Evolutionary conservation across 2,329 filamentous ascomycete species (phyloP).

Genomic region (Arachnopeziza araneosa): DNA sequence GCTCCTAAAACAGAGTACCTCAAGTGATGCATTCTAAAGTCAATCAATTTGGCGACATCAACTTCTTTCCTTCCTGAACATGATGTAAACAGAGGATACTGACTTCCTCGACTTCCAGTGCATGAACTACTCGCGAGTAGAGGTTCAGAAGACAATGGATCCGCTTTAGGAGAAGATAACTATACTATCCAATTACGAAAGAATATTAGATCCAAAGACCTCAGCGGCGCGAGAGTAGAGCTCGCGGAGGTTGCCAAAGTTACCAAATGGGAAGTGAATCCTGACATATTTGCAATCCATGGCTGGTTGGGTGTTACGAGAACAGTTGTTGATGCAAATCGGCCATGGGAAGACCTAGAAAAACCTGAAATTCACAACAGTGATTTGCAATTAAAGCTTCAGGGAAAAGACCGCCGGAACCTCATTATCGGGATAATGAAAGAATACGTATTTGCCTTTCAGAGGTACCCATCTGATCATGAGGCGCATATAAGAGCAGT

Average conservation of each 20-base stretch:
- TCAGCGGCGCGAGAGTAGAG: slow-evolving; percentile 10
- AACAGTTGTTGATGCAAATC: not conserved
- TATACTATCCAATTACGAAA: not conserved
- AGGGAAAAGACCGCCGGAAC: slow-evolving; percentile 9
- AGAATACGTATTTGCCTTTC: slow-evolving; percentile 21
- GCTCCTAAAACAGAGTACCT: no score
- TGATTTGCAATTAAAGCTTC: not conserved
- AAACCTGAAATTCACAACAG: not conserved
- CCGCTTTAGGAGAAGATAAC: not conserved
- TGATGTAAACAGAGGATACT: no score
- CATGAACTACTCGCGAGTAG: not conserved
- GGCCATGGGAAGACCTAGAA: not conserved
- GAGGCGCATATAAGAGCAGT: slow-evolving; percentile 19
- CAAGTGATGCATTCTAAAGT: no score
- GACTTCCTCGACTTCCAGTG: no score
- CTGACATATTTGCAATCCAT: slow-evolving; percentile 10
- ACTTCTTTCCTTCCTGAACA: no score
- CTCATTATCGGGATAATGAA: slow-evolving; percentile 20
- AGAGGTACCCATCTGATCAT: slow-evolving; percentile 2
- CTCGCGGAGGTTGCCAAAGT: slow-evolving; percentile 16
- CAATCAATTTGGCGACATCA: no score
- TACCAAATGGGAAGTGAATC: slow-evolving; percentile 21
- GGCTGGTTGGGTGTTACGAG: not conserved
- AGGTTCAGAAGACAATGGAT: not conserved
- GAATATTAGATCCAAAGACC: not conserved